Evolutionary conservation across 1,284 basidiomycete genomes (phyloP), one percentile per base, ranked within the genome.

Genomic region (Pseudozyma tsukubaensis): DNA sequence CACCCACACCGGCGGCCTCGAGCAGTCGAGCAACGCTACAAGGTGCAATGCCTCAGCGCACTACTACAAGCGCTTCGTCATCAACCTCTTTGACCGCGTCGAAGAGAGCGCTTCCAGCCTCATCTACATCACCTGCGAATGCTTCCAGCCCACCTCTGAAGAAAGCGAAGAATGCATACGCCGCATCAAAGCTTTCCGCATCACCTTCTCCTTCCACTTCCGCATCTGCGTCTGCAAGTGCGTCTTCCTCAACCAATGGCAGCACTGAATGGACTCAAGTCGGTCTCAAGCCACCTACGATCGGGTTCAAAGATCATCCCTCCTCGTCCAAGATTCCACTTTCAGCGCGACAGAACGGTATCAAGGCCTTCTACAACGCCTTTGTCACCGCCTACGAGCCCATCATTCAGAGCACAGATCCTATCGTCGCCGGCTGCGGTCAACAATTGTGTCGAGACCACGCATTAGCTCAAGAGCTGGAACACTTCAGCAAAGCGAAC

Each of bases 311-410:
- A 32, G 55, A 67, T 12, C 79, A 80, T 47, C 67, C 77, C 0
- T 42, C 47, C 10, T 63, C 74, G 1, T 73, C 77, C 39, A 49
- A 53, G 2, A 68, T 80, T 24, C 57, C 77, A 4, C 72, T 79
- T 24, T 66, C 67, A 1, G 53, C 64, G 19, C 72, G 79, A 1
- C 77, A 80, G 19, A 62, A 58, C 43, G 75, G 66, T 36, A 49
- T 80, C 5, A 66, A 79, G 48, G 69, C 75, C 21, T 60, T 80
- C 53, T 66, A 71, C 59, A 58, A 67, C 21, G 62, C 55, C 18
- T 69, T 76, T 19, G 29, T 63, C 32, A 45, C 47, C 18, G 63
- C 71, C 7, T 80, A 80, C 53, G 62, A 72, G 45, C 75, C 74
- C 2, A 47, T 80, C 10, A 16, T 77, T 8, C 50, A 68, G n/a